Conservation (phyloP, 2,329 filamentous ascomycete species). For the Stachybotrys chlorohalonatus region DNA sequence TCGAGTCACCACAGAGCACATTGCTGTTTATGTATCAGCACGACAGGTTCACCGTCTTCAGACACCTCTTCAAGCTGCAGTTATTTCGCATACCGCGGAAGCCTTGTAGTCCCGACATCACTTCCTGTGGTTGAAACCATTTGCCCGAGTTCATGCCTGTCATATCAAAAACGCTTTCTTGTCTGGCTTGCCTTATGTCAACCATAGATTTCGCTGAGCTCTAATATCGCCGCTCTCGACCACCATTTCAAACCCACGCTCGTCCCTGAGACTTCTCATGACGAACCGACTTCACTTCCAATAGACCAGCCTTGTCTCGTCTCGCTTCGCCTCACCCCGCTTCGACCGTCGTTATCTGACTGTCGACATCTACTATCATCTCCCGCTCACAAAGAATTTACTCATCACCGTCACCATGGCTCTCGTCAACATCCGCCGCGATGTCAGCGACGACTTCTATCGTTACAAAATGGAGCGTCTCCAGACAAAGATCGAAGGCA, state of each 20-base stretch:
- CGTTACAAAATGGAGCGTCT: slow-evolving; percentile 99
- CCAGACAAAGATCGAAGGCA: slow-evolving; percentile 99
- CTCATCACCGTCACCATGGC: slow-evolving; percentile 63
- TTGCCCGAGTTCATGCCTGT: slow-evolving; percentile 47
- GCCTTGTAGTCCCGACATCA: slow-evolving; percentile 82
- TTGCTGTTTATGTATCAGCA: slow-evolving; percentile 96
- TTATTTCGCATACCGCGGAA: slow-evolving; percentile 93
- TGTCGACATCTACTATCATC: slow-evolving; percentile 7
- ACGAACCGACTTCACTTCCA: slow-evolving; percentile 3
- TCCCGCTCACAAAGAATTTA: neutral
- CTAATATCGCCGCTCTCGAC: slow-evolving; percentile 40
- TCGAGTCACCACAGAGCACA: slow-evolving; percentile 15
- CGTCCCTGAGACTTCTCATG: slow-evolving; percentile 2
- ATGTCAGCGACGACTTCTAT: slow-evolving; percentile 98
- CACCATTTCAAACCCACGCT: slow-evolving; percentile 21
- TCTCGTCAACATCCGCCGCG: slow-evolving; percentile 96
- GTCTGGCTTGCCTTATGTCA: slow-evolving; percentile 46
- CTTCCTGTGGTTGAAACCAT: slow-evolving; percentile 78
- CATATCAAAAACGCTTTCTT: slow-evolving; percentile 37
- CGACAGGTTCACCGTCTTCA: slow-evolving; percentile 82
- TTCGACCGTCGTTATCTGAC: slow-evolving; percentile 4
- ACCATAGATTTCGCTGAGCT: slow-evolving; percentile 43
- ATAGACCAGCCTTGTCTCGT: neutral
- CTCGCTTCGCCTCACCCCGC: neutral
- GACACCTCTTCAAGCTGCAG: slow-evolving; percentile 94